A percentile compares a stretch with the other conserved stretches of the same genome.
phyloP scores from a whole-genome alignment of 768 basidiomycete genomes.

The Pilatotrama ljubarskyi region DNA sequence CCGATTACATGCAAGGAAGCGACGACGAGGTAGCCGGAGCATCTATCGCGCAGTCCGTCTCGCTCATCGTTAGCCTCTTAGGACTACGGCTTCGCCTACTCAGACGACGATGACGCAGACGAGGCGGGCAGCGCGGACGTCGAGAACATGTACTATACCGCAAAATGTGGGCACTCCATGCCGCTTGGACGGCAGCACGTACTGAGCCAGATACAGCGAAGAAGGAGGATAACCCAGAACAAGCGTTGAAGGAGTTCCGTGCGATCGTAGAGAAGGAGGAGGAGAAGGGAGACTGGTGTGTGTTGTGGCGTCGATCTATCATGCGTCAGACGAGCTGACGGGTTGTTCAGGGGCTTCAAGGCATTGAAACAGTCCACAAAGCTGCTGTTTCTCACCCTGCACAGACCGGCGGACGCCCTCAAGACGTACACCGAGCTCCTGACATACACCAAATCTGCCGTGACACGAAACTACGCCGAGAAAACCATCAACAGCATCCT shows the following conservation, averaged over 20 bases:
- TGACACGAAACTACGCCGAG: conserved; percentile 95
- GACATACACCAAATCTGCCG: conserved; percentile 92
- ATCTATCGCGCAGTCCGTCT: conserved; percentile 13
- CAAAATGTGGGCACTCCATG: conserved; percentile 69
- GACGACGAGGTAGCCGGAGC: conserved; percentile 67
- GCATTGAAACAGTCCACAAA: conserved; percentile 98
- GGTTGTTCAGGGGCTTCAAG: conserved; percentile 88
- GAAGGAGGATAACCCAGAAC: conserved; percentile 93
- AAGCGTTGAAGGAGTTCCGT: conserved; percentile 86
- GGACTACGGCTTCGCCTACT: conserved; percentile 98
- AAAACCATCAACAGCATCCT: conserved; percentile 98
- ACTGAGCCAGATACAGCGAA: conserved; percentile 54
- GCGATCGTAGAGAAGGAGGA: conserved; percentile 87
- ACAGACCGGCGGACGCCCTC: conserved; percentile 82
- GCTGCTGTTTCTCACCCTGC: conserved; percentile 77
- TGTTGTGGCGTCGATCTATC: neutral
- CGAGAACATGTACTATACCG: conserved; percentile 98
- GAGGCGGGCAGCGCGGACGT: conserved; percentile 83
- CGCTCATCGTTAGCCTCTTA: conserved; percentile 33
- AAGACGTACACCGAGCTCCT: conserved; percentile 83
- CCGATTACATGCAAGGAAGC: conserved; percentile 90
- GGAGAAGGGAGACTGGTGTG: conserved; percentile 93
- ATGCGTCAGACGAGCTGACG: neutral
- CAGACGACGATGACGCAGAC: conserved; percentile 83
- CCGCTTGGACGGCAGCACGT: neutral